Base-by-base conservation (phyloP, 2,329 filamentous ascomycete genomes). In the Alternaria panax region DNA sequence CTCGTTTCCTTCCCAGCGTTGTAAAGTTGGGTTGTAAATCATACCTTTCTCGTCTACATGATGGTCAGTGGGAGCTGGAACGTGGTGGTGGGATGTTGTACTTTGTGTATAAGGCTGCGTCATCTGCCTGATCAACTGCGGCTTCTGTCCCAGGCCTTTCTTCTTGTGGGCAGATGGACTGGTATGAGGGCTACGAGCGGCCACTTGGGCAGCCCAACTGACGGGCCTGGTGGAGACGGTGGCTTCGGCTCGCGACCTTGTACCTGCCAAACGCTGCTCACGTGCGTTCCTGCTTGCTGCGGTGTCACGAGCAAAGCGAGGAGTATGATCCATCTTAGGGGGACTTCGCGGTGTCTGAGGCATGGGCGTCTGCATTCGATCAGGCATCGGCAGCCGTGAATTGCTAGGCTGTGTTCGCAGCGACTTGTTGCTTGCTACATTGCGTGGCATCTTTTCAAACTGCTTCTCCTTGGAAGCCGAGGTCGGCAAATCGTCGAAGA, bases 1-100 rank as follows among this genome's bases (percentile, higher is more conserved):
- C 76, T 99, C 95, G 71, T 99, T 99, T 52, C 95, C 95, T 82
- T 99, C 95, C 95, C 95, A 99, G 50, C 88, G 86, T 73, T 89
- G 95, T 8, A 92, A 91, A 27, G 86, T 83, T 7, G 95, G 92
- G 73, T 99, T 98, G 77, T 97, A 99, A 54, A 88, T 90, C 95
- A 99, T 99, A 65, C 94, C 95, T 78, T 97, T 95, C 61, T 97
- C 86, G 72, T 89, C 92, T 94, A 68, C 40, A 54, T 47, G 69
- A 62, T 47, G 52, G 62, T 66, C 54, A 65, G 57, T 53, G n/a
- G n/a, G 43, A 30, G 56, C 45, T 28, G 18, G 20, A 12, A 11
- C 27, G 25, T 42, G 47, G 27, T 64, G 47, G 50, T 48, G 25
- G 45, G 51, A 34, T 14, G 28, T 83, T 88, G 83, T 84, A 96